Conservation (phyloP, 1,284 basidiomycete species). For the Polyporus tsugae region DNA sequence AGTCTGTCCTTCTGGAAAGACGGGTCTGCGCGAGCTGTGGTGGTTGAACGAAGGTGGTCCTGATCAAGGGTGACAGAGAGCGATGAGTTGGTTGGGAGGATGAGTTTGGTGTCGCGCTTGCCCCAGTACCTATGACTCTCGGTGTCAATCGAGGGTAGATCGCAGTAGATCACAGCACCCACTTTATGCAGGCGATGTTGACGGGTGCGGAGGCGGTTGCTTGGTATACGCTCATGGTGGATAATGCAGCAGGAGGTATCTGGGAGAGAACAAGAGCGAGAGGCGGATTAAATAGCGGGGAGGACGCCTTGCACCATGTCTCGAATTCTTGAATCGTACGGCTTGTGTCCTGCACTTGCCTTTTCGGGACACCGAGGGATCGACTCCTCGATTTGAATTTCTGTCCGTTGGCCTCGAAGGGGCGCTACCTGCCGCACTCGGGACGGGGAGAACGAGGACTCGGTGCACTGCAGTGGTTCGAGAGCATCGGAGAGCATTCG, state of each 20-base stretch:
- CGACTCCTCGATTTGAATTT: slow-evolving; percentile 17
- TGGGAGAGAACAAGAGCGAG: slow-evolving; percentile 24
- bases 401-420: background rate
- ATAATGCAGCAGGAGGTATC: slow-evolving; percentile 25
- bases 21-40: slow-evolving; percentile 88
- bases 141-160: slow-evolving; percentile 29
- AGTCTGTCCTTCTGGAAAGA: slow-evolving; percentile 82
- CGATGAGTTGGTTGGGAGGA: slow-evolving; percentile 97
- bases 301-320: slow-evolving; percentile 39
- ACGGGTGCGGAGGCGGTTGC: slow-evolving; percentile 94
- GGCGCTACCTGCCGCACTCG: background rate
- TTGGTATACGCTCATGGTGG: slow-evolving; percentile 75
- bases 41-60: slow-evolving; percentile 94
- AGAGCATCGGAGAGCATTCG: background rate
- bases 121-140: slow-evolving; percentile 87
- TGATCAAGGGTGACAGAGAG: slow-evolving; percentile 97
- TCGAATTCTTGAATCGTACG: slow-evolving; percentile 40
- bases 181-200: slow-evolving; percentile 98
- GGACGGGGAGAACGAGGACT: background rate
- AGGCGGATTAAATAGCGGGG: slow-evolving; percentile 30
- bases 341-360: slow-evolving; percentile 27
- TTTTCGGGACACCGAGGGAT: slow-evolving; percentile 32
- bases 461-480: background rate
- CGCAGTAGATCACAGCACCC: slow-evolving; percentile 38
- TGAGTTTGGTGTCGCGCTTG: slow-evolving; percentile 95